A percentile compares a stretch with the other conserved stretches of the same genome.
Evolutionary conservation across 1,139 yeast species (phyloP).

Genomic region (Yamadazyma kanchanaburiensis): DNA sequence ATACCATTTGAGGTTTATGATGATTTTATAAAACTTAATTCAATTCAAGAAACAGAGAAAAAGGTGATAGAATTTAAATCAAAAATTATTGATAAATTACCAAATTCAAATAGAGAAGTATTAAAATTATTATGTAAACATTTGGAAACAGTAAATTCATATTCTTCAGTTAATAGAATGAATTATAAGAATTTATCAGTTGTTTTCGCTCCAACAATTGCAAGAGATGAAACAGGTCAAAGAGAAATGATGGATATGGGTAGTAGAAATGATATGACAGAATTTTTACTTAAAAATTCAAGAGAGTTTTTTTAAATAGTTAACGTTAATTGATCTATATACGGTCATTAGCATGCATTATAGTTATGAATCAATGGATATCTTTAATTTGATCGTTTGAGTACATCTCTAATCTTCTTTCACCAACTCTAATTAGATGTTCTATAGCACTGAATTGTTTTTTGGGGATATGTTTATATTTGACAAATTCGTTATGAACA

Average conservation of each 20-base stretch:
- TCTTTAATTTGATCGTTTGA: conserved; percentile 65
- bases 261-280: conserved; percentile 75
- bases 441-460: conserved; percentile 87
- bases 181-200: conserved; percentile 78
- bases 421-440: conserved; percentile 76
- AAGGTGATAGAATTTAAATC: conserved; percentile 25
- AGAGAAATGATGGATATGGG: conserved; percentile 87
- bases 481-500: conserved; percentile 60
- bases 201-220: conserved; percentile 93
- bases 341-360: background rate
- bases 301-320: conserved; percentile 29
- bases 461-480: conserved; percentile 56
- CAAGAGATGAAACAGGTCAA: conserved; percentile 77
- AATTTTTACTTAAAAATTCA: conserved; percentile 62
- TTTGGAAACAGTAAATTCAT: conserved; percentile 51
- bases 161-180: conserved; percentile 65
- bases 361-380: conserved; percentile 32
- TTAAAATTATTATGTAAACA: conserved; percentile 60
- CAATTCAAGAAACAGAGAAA: conserved; percentile 28
- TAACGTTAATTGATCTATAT: background rate
- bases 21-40: conserved; percentile 50
- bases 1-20: conserved; percentile 71
- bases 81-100: conserved; percentile 44
- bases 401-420: conserved; percentile 68
- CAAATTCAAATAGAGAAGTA: conserved; percentile 63